These are phyloP conservation scores for Gnetum montanum DNA, from an alignment of 75 land plant species.

Conservation along the genomic window DNA sequence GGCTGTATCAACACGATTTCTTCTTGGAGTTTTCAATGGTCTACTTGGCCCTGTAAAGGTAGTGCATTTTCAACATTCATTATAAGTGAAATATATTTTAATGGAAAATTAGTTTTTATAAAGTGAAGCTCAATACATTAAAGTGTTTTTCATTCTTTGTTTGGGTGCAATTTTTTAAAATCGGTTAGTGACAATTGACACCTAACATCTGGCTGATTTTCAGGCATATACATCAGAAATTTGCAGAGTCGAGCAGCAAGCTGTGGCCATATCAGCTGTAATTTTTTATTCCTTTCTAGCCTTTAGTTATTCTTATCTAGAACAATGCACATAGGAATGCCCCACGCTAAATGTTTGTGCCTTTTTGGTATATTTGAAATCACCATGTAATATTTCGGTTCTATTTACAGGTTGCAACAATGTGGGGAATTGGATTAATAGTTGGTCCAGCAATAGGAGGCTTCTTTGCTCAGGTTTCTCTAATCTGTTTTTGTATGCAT, in stretches of 20 bases:
- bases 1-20: slow-evolving; percentile 62
- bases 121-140: too few species aligned
- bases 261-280: slow-evolving; percentile 34
- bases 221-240: slow-evolving; percentile 58
- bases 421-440: slow-evolving; percentile 51
- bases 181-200: too few species aligned
- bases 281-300: not conserved
- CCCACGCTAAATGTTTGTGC: too few species aligned
- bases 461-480: slow-evolving; percentile 43
- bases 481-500: too few species aligned
- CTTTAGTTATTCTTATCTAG: not conserved
- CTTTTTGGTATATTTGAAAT: too few species aligned
- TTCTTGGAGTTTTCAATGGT: slow-evolving; percentile 67
- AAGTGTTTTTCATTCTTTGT: too few species aligned
- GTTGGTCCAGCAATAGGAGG: slow-evolving; percentile 71
- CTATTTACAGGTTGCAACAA: slow-evolving; percentile 43
- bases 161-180: too few species aligned
- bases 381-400: too few species aligned
- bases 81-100: too few species aligned
- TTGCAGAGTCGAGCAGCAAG: slow-evolving; percentile 26
- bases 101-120: too few species aligned
- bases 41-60: slow-evolving; percentile 74
- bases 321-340: too few species aligned
- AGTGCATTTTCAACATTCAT: too few species aligned
- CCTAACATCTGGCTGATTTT: not conserved